phyloP scores from a whole-genome alignment of 176 grass and related monocot genomes.

The Eragrostis curvula region DNA sequence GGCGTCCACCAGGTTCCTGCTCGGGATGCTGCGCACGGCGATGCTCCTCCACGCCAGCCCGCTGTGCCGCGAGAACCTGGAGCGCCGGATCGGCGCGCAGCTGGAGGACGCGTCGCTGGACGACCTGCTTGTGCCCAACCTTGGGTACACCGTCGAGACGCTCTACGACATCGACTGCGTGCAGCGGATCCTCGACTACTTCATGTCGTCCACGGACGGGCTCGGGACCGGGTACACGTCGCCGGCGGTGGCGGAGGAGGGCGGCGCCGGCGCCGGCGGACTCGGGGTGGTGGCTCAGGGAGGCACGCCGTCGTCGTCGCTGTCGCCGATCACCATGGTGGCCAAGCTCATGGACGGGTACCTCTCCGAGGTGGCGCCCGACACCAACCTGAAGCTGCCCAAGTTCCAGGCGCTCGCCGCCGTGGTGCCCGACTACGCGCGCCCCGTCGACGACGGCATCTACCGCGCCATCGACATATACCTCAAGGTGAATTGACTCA shows the following conservation, averaged over 20 bases:
- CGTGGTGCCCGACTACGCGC: constrained; percentile 69
- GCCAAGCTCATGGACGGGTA: constrained; percentile 86
- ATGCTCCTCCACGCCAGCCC: constrained; percentile 76
- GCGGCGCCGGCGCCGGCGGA: constrained; percentile 17
- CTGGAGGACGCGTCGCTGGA: constrained; percentile 80
- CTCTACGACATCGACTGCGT: constrained; percentile 89
- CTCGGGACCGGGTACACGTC: constrained; percentile 50
- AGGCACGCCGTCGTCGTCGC: constrained; percentile 39
- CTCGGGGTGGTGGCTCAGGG: constrained; percentile 23
- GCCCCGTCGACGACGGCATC: constrained; percentile 70
- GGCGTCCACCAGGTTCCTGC: constrained; percentile 69
- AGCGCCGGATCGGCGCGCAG: constrained; percentile 78
- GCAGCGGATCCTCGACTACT: constrained; percentile 86
- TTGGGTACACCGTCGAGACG: constrained; percentile 71
- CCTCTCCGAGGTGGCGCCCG: constrained; percentile 75
- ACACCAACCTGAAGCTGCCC: constrained; percentile 75
- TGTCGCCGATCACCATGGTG: constrained; percentile 64
- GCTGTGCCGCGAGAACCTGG: constrained; percentile 76
- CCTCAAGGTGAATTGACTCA: constrained; percentile 61
- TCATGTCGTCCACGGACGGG: constrained; percentile 69
- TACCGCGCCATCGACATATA: constrained; percentile 82
- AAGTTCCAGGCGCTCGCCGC: constrained; percentile 83
- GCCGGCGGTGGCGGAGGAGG: constrained; percentile 49
- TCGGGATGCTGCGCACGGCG: constrained; percentile 75
- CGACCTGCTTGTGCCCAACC: constrained; percentile 82